These are phyloP conservation scores for Gautieria morchelliformis DNA, from an alignment of 768 basidiomycete genomes.

Conservation along the genomic window DNA sequence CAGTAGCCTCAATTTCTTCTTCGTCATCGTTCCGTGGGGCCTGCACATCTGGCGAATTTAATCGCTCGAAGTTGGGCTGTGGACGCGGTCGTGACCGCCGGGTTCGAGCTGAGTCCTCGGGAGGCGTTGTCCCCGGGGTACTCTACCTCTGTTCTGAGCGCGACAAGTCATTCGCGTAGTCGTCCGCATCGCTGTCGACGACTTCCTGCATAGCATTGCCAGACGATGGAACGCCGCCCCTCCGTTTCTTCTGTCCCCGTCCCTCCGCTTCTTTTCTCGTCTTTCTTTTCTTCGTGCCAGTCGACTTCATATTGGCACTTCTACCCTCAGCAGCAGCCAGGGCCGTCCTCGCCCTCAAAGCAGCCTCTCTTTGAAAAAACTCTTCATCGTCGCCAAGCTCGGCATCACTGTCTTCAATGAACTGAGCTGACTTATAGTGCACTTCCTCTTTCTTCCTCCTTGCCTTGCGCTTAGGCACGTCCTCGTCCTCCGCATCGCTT, in stretches of 20 bases:
- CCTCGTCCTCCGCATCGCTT: constrained; percentile 30
- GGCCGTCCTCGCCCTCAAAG: constrained; percentile 41
- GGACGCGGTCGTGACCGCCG: background rate
- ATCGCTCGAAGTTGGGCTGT: background rate
- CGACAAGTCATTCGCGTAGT: background rate
- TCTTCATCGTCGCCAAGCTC: constrained; percentile 73
- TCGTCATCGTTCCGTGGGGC: background rate
- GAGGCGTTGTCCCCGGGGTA: background rate
- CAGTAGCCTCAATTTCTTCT: background rate
- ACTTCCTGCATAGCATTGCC: background rate
- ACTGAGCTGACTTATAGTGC: constrained; percentile 80
- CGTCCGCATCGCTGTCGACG: background rate
- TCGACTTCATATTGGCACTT: constrained; percentile 36
- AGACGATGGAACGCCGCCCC: constrained; percentile 8
- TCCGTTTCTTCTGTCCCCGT: constrained; percentile 32
- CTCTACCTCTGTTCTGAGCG: background rate
- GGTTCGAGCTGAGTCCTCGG: background rate
- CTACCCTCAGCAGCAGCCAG: constrained; percentile 32
- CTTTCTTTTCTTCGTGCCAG: constrained; percentile 51
- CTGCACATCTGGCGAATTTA: background rate
- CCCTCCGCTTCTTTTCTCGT: constrained; percentile 30
- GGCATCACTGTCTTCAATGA: constrained; percentile 86
- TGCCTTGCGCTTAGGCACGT: constrained; percentile 29
- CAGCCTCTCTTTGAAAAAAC: constrained; percentile 72
- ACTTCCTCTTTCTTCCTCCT: constrained; percentile 60